These are phyloP conservation scores for Oenanthe sinensis DNA, from an alignment of 129 eudicot species.

Conservation along the genomic window DNA sequence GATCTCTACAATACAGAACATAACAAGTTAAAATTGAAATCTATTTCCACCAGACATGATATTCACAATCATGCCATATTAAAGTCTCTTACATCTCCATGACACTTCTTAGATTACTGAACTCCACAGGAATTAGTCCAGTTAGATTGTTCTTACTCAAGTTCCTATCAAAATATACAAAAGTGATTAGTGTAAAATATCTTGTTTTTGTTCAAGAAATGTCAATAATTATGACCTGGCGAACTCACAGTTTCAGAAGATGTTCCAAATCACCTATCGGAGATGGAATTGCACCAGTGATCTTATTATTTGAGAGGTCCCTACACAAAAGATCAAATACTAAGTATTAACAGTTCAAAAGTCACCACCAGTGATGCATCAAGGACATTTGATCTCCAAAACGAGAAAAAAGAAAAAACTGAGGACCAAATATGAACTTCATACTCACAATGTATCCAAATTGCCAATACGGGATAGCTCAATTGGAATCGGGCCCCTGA, in stretches of 20 bases:
- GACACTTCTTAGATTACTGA: constrained; percentile 81
- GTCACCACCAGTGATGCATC: not conserved
- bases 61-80: not conserved
- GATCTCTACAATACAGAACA: constrained; percentile 44
- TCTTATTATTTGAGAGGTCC: constrained; percentile 77
- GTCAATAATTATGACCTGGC: not conserved
- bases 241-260: constrained; percentile 76
- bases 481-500: constrained; percentile 82
- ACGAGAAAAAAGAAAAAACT: not conserved
- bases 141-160: constrained; percentile 62
- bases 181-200: not conserved
- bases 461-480: constrained; percentile 92
- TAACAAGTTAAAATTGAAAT: not conserved
- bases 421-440: not conserved
- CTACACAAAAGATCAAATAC: constrained; percentile 23
- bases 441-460: constrained; percentile 83
- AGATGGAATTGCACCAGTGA: constrained; percentile 77
- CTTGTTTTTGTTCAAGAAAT: not conserved
- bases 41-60: not conserved
- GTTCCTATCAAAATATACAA: constrained; percentile 31
- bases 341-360: not conserved
- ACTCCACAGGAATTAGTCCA: constrained; percentile 80
- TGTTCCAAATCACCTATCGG: constrained; percentile 97
- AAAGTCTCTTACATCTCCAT: constrained; percentile 65
- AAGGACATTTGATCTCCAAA: not conserved